A percentile compares a stretch with the other conserved stretches of the same genome.
Evolutionary conservation across 345 rosid genomes (phyloP).

Genomic region (Gossypium turneri): DNA sequence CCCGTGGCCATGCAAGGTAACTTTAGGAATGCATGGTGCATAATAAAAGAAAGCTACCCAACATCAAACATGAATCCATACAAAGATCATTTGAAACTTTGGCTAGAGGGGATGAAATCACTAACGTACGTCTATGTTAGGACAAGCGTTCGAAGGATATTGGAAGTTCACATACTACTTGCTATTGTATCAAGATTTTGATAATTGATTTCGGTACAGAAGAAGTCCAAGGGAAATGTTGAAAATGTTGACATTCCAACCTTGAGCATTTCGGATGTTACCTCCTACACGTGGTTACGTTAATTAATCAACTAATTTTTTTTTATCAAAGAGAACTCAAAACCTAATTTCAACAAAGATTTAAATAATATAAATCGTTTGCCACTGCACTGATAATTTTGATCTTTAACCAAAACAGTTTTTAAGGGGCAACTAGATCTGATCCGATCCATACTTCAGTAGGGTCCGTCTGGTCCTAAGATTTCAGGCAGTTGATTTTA

Average conservation of each 20-base stretch:
- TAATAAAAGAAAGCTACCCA: conserved; percentile 4
- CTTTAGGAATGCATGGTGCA: conserved; percentile 8
- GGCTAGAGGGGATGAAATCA: conserved; percentile 13
- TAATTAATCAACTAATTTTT: too few relatives aligned
- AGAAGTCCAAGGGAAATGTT: too few relatives aligned
- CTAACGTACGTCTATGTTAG: neutral
- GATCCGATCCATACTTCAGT: neutral
- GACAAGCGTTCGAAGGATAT: neutral
- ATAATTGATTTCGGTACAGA: too few relatives aligned
- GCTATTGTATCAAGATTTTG: too few relatives aligned
- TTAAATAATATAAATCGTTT: too few relatives aligned
- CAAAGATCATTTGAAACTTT: neutral
- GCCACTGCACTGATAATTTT: too few relatives aligned
- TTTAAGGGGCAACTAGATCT: conserved; percentile 2
- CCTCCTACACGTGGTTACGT: too few relatives aligned
- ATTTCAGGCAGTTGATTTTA: conserved; percentile 22
- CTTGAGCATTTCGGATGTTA: too few relatives aligned
- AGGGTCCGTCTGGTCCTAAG: conserved; percentile 25
- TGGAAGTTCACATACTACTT: neutral
- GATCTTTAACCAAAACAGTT: neutral
- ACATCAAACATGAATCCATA: conserved; percentile 12
- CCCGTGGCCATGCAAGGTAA: conserved; percentile 12
- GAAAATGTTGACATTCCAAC: too few relatives aligned
- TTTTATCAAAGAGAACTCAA: too few relatives aligned
- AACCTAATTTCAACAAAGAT: too few relatives aligned